phyloP scores from a whole-genome alignment of 148 eudicot genomes.

The Silene uniflora region DNA sequence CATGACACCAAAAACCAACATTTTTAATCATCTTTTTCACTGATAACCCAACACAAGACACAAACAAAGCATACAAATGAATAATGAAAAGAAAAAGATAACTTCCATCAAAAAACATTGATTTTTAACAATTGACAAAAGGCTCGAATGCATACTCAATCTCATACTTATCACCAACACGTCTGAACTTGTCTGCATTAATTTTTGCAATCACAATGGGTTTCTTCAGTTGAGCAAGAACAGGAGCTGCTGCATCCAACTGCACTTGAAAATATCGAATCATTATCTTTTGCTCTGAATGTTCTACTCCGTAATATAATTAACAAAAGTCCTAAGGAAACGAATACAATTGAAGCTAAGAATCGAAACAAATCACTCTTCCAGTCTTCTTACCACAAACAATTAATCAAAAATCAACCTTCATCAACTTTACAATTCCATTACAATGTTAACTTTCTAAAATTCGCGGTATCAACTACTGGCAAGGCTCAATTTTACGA shows the following conservation, averaged over 20 bases:
- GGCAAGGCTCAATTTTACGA: neutral
- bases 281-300: constrained; percentile 5
- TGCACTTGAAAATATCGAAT: constrained; percentile 34
- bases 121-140: neutral
- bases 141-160: constrained; percentile 60
- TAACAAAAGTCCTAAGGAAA: neutral
- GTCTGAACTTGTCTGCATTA: constrained; percentile 75
- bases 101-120: neutral
- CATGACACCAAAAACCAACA: constrained; percentile 25
- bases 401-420: neutral
- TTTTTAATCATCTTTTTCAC: neutral
- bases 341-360: neutral
- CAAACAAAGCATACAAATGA: neutral
- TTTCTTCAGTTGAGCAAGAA: constrained; percentile 66
- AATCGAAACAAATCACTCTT: neutral
- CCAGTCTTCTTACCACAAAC: neutral
- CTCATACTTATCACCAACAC: constrained; percentile 72
- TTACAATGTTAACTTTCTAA: neutral
- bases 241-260: constrained; percentile 89
- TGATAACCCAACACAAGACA: neutral
- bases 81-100: too few species aligned
- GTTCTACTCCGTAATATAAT: neutral
- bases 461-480: neutral
- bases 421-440: neutral
- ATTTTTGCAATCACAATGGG: constrained; percentile 85